Percentiles rank a stretch among this genome's conserved stretches.
phyloP scores from a whole-genome alignment of 2,329 filamentous ascomycete species.

The Fusarium sp. region DNA sequence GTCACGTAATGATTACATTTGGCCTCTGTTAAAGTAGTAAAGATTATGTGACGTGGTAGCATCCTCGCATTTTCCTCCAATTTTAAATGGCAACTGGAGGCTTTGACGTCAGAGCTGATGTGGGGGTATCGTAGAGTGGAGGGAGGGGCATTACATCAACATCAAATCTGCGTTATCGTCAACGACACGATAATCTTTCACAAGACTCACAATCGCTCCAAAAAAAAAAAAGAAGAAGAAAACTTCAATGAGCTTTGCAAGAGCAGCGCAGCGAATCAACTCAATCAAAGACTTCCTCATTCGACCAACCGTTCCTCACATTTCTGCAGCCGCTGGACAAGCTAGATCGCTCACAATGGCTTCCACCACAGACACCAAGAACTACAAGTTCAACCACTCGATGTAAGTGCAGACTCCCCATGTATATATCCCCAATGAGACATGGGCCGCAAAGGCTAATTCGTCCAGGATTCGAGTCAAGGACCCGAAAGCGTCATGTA shows the following conservation, averaged over 20 bases:
- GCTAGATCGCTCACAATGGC: slow-evolving; percentile 74
- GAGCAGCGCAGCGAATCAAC: slow-evolving; percentile 41
- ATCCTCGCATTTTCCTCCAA: neutral
- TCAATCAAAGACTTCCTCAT: slow-evolving; percentile 35
- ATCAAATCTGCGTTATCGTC: slow-evolving; percentile 7
- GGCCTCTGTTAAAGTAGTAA: too few species aligned
- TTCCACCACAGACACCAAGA: slow-evolving; percentile 74
- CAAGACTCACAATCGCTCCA: slow-evolving; percentile 13
- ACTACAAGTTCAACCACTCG: slow-evolving; percentile 88
- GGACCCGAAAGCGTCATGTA: slow-evolving; percentile 83
- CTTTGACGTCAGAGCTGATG: slow-evolving; percentile 32
- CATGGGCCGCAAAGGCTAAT: slow-evolving; percentile 19
- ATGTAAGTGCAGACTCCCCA: slow-evolving; percentile 66
- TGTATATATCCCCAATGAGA: neutral
- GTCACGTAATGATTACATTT: too few species aligned
- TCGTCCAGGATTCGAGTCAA: slow-evolving; percentile 86
- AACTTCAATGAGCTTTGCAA: slow-evolving; percentile 40
- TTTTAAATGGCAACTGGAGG: neutral
- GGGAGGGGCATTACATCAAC: slow-evolving; percentile 26
- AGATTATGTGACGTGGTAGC: neutral
- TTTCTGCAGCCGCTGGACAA: slow-evolving; percentile 18
- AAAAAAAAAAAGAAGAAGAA: too few species aligned
- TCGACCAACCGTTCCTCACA: slow-evolving; percentile 10
- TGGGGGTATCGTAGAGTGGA: slow-evolving; percentile 22
- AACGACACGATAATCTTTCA: slow-evolving; percentile 1